Evolutionary conservation across 2,329 filamentous ascomycete genomes (phyloP).

Genomic region (Aureobasidium namibiae): DNA sequence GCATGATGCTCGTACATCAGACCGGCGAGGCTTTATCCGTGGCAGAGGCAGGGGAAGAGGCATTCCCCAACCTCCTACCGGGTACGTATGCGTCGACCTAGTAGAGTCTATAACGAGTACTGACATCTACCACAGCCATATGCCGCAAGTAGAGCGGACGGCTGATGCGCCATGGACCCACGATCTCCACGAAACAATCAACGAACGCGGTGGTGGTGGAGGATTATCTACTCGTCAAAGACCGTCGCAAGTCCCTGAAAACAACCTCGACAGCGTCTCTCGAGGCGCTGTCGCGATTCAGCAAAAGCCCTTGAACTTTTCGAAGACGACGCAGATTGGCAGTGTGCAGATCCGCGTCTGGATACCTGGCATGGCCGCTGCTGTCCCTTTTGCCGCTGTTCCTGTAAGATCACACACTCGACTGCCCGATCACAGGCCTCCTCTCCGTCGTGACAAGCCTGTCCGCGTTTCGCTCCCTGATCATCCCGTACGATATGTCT

Average conservation of each 20-base stretch:
- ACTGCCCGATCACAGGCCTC: slow-evolving; percentile 87
- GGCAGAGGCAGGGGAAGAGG: slow-evolving; percentile 50
- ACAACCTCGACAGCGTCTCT: background rate
- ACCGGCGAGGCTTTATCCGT: slow-evolving; percentile 67
- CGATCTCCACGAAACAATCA: slow-evolving; percentile 69
- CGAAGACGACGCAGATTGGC: slow-evolving; percentile 73
- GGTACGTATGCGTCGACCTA: background rate
- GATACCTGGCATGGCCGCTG: slow-evolving; percentile 64
- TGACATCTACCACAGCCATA: slow-evolving; percentile 14
- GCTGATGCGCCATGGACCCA: slow-evolving; percentile 80
- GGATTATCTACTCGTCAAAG: background rate
- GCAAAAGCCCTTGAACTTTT: slow-evolving; percentile 44
- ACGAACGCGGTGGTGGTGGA: slow-evolving; percentile 35
- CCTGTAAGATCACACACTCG: slow-evolving; percentile 87
- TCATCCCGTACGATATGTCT: slow-evolving; percentile 75
- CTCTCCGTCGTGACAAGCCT: slow-evolving; percentile 89
- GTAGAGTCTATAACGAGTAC: background rate
- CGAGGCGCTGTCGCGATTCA: slow-evolving; percentile 12
- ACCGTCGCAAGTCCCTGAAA: background rate
- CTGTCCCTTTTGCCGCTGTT: slow-evolving; percentile 64
- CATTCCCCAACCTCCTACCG: background rate
- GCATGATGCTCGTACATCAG: slow-evolving; percentile 78
- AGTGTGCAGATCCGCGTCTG: slow-evolving; percentile 79
- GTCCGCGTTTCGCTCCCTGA: slow-evolving; percentile 86
- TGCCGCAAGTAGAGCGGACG: slow-evolving; percentile 44